Conservation (phyloP, 2,329 filamentous ascomycete species). For the Didymella glomerata region DNA sequence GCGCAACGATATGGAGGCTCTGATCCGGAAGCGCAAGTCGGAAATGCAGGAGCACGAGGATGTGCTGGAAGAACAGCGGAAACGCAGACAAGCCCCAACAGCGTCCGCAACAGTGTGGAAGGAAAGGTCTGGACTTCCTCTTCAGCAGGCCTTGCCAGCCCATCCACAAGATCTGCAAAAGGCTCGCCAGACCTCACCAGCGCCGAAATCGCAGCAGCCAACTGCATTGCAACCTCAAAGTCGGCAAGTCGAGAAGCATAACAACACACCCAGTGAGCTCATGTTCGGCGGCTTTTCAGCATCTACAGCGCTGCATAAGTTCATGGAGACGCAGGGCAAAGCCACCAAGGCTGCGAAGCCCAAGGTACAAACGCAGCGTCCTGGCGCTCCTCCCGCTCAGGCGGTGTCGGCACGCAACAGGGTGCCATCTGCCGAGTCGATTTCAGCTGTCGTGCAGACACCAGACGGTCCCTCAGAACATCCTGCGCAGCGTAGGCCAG, state of each 20-base stretch:
- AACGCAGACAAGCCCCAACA: slow-evolving; percentile 1
- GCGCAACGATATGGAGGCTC: slow-evolving; percentile 44
- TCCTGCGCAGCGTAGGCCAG: neutral
- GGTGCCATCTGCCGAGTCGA: neutral
- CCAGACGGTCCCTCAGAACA: neutral
- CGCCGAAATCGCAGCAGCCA: neutral
- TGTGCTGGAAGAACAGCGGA: slow-evolving; percentile 3
- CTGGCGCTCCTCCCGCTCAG: neutral
- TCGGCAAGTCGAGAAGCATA: neutral
- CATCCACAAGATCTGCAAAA: neutral
- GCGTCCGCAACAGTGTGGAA: neutral
- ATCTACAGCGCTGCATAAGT: slow-evolving; percentile 57
- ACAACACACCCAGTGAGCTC: slow-evolving; percentile 27
- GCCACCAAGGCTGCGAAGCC: neutral
- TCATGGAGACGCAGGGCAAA: slow-evolving; percentile 59
- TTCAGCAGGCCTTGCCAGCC: slow-evolving; percentile 1
- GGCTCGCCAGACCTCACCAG: neutral
- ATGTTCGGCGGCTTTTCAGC: slow-evolving; percentile 54
- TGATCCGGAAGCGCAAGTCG: slow-evolving; percentile 52
- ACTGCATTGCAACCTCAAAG: neutral
- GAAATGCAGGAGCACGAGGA: slow-evolving; percentile 34
- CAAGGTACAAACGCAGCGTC: neutral
- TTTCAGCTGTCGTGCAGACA: too few relatives aligned
- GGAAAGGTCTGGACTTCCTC: slow-evolving; percentile 4
- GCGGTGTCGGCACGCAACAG: neutral